These are phyloP conservation scores for Alnus rubra DNA, from an alignment of 306 rosid species.

Conservation along the genomic window DNA sequence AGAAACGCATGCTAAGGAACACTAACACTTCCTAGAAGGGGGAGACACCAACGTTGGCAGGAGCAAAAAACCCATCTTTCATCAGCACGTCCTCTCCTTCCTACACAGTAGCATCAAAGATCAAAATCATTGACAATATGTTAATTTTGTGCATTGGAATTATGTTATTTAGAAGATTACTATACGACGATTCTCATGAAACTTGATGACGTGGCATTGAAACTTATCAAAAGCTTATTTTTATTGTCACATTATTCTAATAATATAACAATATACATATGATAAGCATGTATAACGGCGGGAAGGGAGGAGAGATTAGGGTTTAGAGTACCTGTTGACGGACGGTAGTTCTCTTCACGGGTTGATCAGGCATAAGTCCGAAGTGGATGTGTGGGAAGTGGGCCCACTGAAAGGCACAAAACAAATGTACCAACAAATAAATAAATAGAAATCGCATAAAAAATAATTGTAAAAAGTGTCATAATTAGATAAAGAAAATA, in stretches of 20 bases:
- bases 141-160: background rate
- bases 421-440: slow-evolving; percentile 23
- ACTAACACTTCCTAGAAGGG: slow-evolving; percentile 54
- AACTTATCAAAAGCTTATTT: no score
- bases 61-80: slow-evolving; percentile 67
- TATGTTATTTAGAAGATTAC: no score
- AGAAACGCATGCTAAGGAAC: slow-evolving; percentile 9
- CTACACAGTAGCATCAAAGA: slow-evolving; percentile 37
- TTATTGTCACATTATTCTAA: no score
- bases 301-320: slow-evolving; percentile 20
- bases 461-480: background rate
- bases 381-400: slow-evolving; percentile 96
- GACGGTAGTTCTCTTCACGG: slow-evolving; percentile 74
- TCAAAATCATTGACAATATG: background rate
- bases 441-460: background rate
- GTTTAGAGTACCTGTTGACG: slow-evolving; percentile 65
- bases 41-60: slow-evolving; percentile 70
- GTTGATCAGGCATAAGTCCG: slow-evolving; percentile 93
- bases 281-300: no score
- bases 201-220: no score
- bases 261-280: no score
- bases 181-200: no score
- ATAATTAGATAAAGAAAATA: background rate
- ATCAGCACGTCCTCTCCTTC: slow-evolving; percentile 73
- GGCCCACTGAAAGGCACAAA: slow-evolving; percentile 78